Conservation (phyloP, 305 asterid genomes). For the Solanum chacoense region DNA sequence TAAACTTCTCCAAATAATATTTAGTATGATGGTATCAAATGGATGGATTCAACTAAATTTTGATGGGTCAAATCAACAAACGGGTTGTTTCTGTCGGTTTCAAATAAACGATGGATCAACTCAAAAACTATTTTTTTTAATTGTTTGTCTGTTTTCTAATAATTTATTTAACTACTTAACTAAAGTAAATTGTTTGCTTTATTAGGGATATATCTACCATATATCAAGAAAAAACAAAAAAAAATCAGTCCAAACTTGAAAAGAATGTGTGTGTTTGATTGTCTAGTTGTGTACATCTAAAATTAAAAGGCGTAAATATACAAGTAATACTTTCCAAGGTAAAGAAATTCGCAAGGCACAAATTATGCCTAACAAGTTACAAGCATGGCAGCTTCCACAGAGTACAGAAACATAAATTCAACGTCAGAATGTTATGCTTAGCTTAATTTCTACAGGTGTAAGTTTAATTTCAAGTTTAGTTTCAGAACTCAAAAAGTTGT, state of each 20-base stretch:
- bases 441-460: neutral
- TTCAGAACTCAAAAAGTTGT: neutral
- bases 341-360: neutral
- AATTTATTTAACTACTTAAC: no score
- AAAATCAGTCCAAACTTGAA: neutral
- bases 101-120: neutral
- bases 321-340: neutral
- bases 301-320: no score
- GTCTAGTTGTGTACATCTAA: neutral
- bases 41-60: neutral
- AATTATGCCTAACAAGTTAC: neutral
- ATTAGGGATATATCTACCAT: neutral
- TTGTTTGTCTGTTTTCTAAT: no score
- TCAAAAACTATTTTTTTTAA: no score
- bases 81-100: neutral
- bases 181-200: no score
- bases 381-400: neutral
- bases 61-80: neutral
- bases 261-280: neutral
- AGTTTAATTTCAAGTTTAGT: neutral
- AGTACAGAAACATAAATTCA: neutral
- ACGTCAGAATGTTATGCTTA: no score
- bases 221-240: no score
- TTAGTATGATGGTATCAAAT: no score
- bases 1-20: neutral